A percentile compares a stretch with the other conserved stretches of the same genome.
phyloP scores from a whole-genome alignment of 1,284 basidiomycete genomes.

The Fomitopsis pinicola region DNA sequence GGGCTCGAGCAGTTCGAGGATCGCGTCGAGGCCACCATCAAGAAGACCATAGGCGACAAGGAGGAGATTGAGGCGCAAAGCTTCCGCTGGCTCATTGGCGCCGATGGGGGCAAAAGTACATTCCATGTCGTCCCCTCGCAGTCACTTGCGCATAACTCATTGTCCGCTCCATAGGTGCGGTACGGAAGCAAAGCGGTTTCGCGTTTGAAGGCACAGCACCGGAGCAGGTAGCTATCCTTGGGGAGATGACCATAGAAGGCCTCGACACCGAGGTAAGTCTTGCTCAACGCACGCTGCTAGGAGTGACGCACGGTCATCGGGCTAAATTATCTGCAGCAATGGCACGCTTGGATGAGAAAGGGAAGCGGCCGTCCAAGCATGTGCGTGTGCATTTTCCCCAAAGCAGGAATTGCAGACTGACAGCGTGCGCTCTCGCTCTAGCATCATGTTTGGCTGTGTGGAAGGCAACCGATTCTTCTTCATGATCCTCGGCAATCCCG shows the following conservation, averaged over 20 bases:
- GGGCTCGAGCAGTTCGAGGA: slow-evolving; percentile 21
- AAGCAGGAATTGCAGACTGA: too few relatives aligned
- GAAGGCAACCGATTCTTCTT: too few relatives aligned
- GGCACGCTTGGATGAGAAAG: not conserved
- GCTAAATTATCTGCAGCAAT: not conserved
- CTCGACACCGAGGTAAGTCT: slow-evolving; percentile 17
- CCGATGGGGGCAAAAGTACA: slow-evolving; percentile 32
- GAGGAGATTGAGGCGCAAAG: slow-evolving; percentile 9
- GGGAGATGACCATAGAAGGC: slow-evolving; percentile 26
- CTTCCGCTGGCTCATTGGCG: slow-evolving; percentile 26
- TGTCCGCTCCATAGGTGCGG: slow-evolving; percentile 16
- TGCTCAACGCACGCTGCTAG: not conserved
- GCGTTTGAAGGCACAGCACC: slow-evolving; percentile 28
- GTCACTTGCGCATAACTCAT: not conserved
- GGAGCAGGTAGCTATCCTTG: slow-evolving; percentile 22
- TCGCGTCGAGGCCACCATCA: slow-evolving; percentile 14
- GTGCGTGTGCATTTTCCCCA: too few relatives aligned
- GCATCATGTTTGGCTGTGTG: too few relatives aligned
- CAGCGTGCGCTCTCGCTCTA: too few relatives aligned
- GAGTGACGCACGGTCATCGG: too few relatives aligned
- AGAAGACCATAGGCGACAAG: slow-evolving; percentile 3
- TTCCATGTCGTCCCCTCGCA: not conserved
- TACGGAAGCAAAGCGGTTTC: slow-evolving; percentile 26
- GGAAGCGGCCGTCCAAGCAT: too few relatives aligned
- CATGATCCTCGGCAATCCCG: too few relatives aligned